Base-by-base conservation (phyloP, 164 flowering plant genomes). In the Stephania yunnanensis region DNA sequence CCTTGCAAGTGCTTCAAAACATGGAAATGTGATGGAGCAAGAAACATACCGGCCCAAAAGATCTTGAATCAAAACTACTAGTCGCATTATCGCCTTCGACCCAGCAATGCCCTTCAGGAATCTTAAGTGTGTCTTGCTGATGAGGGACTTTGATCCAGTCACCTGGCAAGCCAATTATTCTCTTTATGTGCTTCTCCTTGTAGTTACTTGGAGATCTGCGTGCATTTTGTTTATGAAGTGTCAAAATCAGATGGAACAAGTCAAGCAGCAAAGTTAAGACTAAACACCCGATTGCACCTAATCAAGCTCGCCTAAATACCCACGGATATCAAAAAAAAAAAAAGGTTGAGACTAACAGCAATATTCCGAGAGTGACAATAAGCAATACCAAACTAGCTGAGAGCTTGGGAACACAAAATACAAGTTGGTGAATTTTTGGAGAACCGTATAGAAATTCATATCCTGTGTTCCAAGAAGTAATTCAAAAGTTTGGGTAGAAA, bases 21-120 rank as follows among this genome's bases (percentile, higher is more conserved):
- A 69, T 9, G 42, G 4, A 48, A 12, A 48, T 48, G 46, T 65
- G 66, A 10, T 67, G 61, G 19, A 19, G 20, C 55, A 20, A 36
- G 74, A 13, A 75, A 85, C 90, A 58, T 87, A 95, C 99, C 2
- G 97, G 91, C 69, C 98, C 99, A 83, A 84, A 84, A 69, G 91
- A 85, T 82, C 89, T 90, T 72, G 99, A 95, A 82, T 93, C 98
- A 71, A 81, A 10, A 82, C 93, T 92, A 69, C 71, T 78, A 74
- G 86, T 81, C 52, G 87, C 69, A 82, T 94, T 92, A 75, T 93
- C 98, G 73, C 97, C 97, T 82, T 93, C 98, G 55, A 94, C 94
- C 97, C 99, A 94, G 83, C 97, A 96, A 82, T 87, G 95, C 67
- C 99, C 99, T 77, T 86, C 86, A 12, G 97, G 99, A 73, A 96